These are phyloP conservation scores for Linum trigynum DNA, from an alignment of 345 rosid genomes.

Conservation along the genomic window DNA sequence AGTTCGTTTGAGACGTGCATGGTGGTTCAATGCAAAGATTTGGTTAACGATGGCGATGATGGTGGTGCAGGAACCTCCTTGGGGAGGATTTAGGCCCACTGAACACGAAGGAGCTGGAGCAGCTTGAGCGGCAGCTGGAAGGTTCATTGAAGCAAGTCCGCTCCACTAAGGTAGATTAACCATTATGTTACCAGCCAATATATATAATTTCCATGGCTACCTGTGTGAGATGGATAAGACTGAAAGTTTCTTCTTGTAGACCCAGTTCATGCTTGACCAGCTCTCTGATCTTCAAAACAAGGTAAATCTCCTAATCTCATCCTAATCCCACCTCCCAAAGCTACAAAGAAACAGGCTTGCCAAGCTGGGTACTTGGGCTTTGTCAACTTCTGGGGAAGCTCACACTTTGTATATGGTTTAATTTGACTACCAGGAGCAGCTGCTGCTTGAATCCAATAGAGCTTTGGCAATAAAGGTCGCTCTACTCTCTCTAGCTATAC, in stretches of 20 bases:
- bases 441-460: constrained; percentile 79
- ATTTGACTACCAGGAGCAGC: constrained; percentile 46
- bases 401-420: neutral
- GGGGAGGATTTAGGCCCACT: constrained; percentile 94
- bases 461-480: constrained; percentile 72
- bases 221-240: neutral
- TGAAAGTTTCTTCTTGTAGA: constrained; percentile 34
- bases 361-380: too few relatives aligned
- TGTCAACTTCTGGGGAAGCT: too few relatives aligned
- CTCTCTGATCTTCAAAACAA: constrained; percentile 83
- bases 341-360: too few relatives aligned
- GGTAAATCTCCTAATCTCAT: constrained; percentile 26
- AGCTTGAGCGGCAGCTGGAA: constrained; percentile 88
- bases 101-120: constrained; percentile 86
- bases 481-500: neutral
- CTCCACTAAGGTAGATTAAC: constrained; percentile 57
- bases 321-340: too few relatives aligned
- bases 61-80: constrained; percentile 57
- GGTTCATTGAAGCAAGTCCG: constrained; percentile 79
- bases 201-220: neutral
- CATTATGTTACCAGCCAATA: too few relatives aligned
- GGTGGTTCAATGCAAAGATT: too few relatives aligned
- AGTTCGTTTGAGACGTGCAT: neutral
- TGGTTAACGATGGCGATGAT: neutral
- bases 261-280: constrained; percentile 90